Base-by-base conservation (phyloP, 1,284 basidiomycete genomes). In the Ustanciosporium gigantosporum region DNA sequence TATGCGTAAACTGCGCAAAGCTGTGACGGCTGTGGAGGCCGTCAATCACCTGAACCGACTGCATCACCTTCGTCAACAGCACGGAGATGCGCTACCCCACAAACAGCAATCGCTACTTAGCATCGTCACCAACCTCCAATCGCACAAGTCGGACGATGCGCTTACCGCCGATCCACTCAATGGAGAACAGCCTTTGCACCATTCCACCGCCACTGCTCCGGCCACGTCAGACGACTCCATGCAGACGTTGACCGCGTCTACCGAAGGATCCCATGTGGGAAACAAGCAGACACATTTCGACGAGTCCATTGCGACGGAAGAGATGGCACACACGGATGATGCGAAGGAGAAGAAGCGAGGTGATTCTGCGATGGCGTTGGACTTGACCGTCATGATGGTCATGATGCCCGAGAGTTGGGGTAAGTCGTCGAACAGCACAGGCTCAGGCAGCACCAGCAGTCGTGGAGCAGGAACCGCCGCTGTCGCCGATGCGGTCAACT, bases 21-120 rank as follows among this genome's bases (percentile, higher is more conserved):
- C 68, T 36, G 68, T 74, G 32, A 74, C 72, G 14, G 70, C 68
- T 15, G 61, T 74, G 22, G 72, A 74, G 39, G 67, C 68, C 22
- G 49, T 72, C 47, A 62, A 60, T 29, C 70, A 74, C 24, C 50
- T 74, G 7, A 58, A 65, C 41, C 60, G 64, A 15, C 62, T 74
- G 13, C 70, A 74, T 37, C 22, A 41, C 23, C 50, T 74, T 31
- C 68, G 72, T 16, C 46, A 66, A 43, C 61, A 69, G 34, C 62
- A 66, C 23, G 55, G 58, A 27, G 47, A 55, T 22, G 57, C 61
- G 5, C 31, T 59, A 19, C 64, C 64, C 5, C 67, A 73, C 16
- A 49, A 57, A 34, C 57, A 72, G 27, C 39, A 64, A 17, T 64
- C 59, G 14, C 35, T 73, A 22, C 52, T 59, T 29, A 44, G 58